Evolutionary conservation across 352 stramenopile species (phyloP), one percentile per base, ranked within the genome.

Genomic region (Phytophthora capsici): DNA sequence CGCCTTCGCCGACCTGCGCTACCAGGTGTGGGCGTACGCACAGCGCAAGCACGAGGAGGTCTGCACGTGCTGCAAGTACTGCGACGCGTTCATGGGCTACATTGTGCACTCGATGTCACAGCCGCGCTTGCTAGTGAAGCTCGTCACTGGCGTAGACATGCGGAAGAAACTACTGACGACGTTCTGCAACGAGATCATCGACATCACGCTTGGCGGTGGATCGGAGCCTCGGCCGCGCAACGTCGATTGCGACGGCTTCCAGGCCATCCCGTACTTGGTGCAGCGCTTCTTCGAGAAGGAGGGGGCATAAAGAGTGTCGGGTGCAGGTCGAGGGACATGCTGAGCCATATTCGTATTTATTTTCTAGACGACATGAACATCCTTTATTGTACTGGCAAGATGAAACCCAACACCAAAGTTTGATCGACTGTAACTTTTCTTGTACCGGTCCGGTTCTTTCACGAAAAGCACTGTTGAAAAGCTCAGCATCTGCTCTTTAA

Each of bases 21-120:
- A 84, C 61, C 72, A 76, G 47, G 69, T 86, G 28, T 86, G 74
- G 74, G 59, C 60, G 19, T 77, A 80, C 61, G 77, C 75, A 4
- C 75, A 83, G 46, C 62, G 65, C 43, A 75, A 84, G 48, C 70
- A 80, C 52, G 51, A 64, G 19, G 51, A 48, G 52, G 60, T 47
- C n/a, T 58, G 63, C 28, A 54, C 49, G 19, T 84, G 77, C 66
- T 86, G 77, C 69, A 69, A 66, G 47, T 86, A 82, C 61, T 86
- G 77, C 57, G 63, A 81, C 45, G 60, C 49, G 8, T 83, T 80
- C 68, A 83, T 86, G 74, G 63, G 59, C 63, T 86, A 71, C 63
- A 83, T 86, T 44, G 71, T 83, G 53, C 77, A 80, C 63, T 79
- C 63, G 26, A 69, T 86, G 62, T 68, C 74, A 28, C 77, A 86